phyloP scores from a whole-genome alignment of 139 green algal genomes.

The Chlamydomonas schloesseri region DNA sequence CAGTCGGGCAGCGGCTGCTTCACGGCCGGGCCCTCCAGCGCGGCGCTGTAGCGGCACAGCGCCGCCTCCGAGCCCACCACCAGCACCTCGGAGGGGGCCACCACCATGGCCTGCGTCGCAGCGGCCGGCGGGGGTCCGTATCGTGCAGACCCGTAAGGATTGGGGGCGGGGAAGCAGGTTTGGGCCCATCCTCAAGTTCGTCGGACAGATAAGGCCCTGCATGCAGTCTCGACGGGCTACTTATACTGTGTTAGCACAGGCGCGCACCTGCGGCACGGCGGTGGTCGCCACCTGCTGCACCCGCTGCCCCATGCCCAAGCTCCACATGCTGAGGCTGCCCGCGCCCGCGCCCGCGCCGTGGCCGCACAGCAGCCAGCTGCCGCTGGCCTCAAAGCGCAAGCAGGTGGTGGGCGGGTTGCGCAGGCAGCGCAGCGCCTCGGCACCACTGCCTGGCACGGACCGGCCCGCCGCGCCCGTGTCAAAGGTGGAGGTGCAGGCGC shows the following conservation, averaged over 20 bases:
- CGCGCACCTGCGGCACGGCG: conserved; percentile 31
- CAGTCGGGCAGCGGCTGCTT: background rate
- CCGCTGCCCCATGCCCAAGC: conserved; percentile 10
- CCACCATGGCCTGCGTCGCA: conserved; percentile 20
- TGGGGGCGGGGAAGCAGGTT: no score
- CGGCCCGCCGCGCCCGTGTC: background rate
- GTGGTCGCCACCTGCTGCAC: background rate
- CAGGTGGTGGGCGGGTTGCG: conserved; percentile 7
- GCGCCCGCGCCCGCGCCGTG: background rate
- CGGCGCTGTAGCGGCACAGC: conserved; percentile 10
- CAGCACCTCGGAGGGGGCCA: conserved; percentile 34
- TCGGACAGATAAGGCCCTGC: no score
- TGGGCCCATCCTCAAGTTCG: no score
- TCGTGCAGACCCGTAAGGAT: no score
- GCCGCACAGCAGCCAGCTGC: conserved; percentile 42
- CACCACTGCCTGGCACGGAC: background rate
- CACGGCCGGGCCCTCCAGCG: background rate
- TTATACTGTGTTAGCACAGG: background rate
- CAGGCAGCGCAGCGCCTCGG: conserved; percentile 21
- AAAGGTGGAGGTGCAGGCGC: background rate
- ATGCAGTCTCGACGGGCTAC: no score
- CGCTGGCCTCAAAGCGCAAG: conserved; percentile 34
- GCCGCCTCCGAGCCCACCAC: conserved; percentile 12
- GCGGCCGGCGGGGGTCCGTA: background rate
- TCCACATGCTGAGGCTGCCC: conserved; percentile 35